Base-by-base conservation (phyloP, 2,329 filamentous ascomycete genomes). In the Beauveria varroae region DNA sequence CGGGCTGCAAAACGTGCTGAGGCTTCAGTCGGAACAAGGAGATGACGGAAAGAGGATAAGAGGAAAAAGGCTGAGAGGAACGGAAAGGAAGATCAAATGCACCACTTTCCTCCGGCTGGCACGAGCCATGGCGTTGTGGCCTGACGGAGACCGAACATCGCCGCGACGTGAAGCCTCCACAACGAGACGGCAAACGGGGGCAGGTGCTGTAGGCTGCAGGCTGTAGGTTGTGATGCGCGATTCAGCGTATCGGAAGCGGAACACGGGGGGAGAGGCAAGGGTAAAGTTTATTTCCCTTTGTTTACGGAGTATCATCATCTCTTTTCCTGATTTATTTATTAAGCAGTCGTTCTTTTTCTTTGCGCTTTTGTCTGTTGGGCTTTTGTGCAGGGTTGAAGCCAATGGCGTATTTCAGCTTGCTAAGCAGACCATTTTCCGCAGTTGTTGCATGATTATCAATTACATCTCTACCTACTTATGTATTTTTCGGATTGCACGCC, bases 121-220 rank as follows among this genome's bases (percentile, higher is more conserved):
- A 54, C 51, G 51, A 41, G 51, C 50, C 34, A 40, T 41, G 12
- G 34, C 47, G 24, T 26, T 49, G 52, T 54, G 52, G 52, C 52
- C 52, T 54, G 52, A 54, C 52, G 52, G 52, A 54, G 52, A 54
- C 52, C 52, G 52, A 54, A 54, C 52, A 54, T 54, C 52, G 52
- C 52, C 52, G 52, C 52, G 52, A 54, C 40, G 37, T 54, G 20
- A 28, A 54, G 30, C 24, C 22, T 49, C 52, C 52, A 54, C 52
- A 24, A 34, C 14, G 28, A 18, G 28, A 34, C 49, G 14, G 14
- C 34, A 37, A 37, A 37, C 34, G 34, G 34, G 34, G 34, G 14
- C 34, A 20, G 28, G 7, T 20, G 49, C 24, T 30, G 26, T 28
- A 30, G 28, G 28, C 28, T 30, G 28, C 28, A 30, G 28, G 47